phyloP scores from a whole-genome alignment of 176 grass and related monocot species.

The Chrysopogon serrulatus region DNA sequence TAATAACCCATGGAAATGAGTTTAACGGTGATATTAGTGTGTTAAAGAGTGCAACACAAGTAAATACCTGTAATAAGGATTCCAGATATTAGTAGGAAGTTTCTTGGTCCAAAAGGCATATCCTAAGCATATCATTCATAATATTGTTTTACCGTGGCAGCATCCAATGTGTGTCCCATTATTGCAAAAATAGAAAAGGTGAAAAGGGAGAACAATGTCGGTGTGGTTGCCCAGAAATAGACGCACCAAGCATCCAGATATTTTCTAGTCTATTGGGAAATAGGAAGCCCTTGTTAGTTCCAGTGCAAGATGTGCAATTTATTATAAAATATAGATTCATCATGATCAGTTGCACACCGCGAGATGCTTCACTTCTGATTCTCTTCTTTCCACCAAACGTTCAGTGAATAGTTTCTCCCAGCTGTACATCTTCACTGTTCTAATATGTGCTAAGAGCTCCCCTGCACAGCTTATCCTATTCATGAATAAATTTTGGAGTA shows the following conservation, averaged over 20 bases:
- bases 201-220: conserved; percentile 90
- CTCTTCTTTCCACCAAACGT: conserved; percentile 74
- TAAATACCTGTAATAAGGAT: conserved; percentile 80
- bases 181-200: conserved; percentile 85
- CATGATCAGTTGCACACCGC: conserved; percentile 50
- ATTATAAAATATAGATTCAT: conserved; percentile 1
- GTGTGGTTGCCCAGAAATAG: conserved; percentile 97
- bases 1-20: conserved; percentile 98
- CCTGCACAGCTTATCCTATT: conserved; percentile 90
- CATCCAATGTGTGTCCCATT: conserved; percentile 82
- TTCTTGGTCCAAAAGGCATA: conserved; percentile 5
- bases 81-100: not conserved
- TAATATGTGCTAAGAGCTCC: conserved; percentile 84
- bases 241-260: conserved; percentile 99
- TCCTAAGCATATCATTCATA: conserved; percentile 15
- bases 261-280: conserved; percentile 73
- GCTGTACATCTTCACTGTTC: conserved; percentile 96
- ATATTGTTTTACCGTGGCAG: conserved; percentile 80
- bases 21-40: conserved; percentile 93
- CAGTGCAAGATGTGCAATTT: not conserved
- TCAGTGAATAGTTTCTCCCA: conserved; percentile 86
- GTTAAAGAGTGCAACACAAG: conserved; percentile 96
- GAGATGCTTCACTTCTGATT: conserved; percentile 90
- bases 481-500: not conserved
- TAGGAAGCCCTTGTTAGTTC: conserved; percentile 15